Evolutionary conservation across 495 filamentous ascomycete species (phyloP).

Genomic region (Talaromyces trachyspermus): DNA sequence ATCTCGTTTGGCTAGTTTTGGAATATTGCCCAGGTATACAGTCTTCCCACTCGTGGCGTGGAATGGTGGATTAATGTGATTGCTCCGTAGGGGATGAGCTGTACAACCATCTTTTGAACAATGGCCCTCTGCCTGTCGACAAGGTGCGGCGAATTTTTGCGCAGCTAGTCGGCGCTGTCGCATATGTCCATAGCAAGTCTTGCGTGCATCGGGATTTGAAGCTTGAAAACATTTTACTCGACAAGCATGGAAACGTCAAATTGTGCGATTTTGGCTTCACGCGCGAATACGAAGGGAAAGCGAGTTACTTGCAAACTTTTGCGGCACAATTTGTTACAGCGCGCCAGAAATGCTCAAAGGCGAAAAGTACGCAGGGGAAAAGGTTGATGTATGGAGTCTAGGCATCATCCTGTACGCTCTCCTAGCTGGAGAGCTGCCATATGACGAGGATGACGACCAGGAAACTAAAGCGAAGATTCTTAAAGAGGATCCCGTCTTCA

Average conservation of each 20-base stretch:
- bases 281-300: constrained; percentile 89
- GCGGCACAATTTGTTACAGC: constrained; percentile 94
- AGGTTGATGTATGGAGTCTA: constrained; percentile 97
- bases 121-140: constrained; percentile 75
- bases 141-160: constrained; percentile 95
- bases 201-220: constrained; percentile 97
- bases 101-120: constrained; percentile 85
- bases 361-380: constrained; percentile 95
- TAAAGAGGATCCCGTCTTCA: constrained; percentile 73
- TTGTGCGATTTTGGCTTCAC: constrained; percentile 99
- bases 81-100: constrained; percentile 73
- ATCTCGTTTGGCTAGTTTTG: constrained; percentile 87
- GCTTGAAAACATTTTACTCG: constrained; percentile 92
- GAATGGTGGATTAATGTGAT: constrained; percentile 7
- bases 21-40: constrained; percentile 90
- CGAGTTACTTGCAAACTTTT: constrained; percentile 94
- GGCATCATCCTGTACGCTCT: constrained; percentile 94
- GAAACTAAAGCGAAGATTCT: constrained; percentile 81
- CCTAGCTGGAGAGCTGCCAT: constrained; percentile 86
- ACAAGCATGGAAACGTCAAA: constrained; percentile 97
- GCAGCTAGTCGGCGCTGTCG: constrained; percentile 89
- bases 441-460: constrained; percentile 88
- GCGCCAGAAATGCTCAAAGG: constrained; percentile 98
- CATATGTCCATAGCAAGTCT: constrained; percentile 89
- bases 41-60: background rate